These are phyloP conservation scores for Nissolia schottii DNA, from an alignment of 306 rosid species.

Conservation along the genomic window DNA sequence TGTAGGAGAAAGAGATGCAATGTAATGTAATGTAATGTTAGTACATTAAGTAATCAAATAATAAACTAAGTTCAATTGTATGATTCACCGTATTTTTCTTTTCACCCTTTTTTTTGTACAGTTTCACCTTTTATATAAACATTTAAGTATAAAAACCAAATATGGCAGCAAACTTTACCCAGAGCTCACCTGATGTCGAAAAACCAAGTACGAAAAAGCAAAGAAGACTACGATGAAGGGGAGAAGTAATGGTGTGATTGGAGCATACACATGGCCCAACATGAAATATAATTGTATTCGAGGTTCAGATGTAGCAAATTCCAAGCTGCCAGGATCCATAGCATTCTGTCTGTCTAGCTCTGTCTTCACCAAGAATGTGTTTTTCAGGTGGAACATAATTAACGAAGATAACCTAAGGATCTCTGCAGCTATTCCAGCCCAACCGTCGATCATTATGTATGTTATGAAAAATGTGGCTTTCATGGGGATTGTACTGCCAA, in stretches of 20 bases:
- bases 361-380: slow-evolving; percentile 83
- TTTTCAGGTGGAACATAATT: slow-evolving; percentile 66
- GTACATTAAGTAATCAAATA: not conserved
- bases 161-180: not conserved
- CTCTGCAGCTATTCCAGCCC: slow-evolving; percentile 92
- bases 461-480: slow-evolving; percentile 95
- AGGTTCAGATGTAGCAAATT: slow-evolving; percentile 74
- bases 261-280: slow-evolving; percentile 83
- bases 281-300: slow-evolving; percentile 80
- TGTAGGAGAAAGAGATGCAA: not conserved
- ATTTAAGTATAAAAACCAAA: not conserved
- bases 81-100: not conserved
- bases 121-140: not conserved
- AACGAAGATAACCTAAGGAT: slow-evolving; percentile 65
- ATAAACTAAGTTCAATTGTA: not conserved
- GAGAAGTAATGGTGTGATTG: slow-evolving; percentile 80
- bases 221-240: slow-evolving; percentile 85
- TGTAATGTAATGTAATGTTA: not conserved
- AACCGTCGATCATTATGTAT: slow-evolving; percentile 88
- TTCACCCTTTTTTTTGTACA: no score
- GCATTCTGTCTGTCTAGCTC: slow-evolving; percentile 73
- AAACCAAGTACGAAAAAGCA: slow-evolving; percentile 70
- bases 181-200: slow-evolving; percentile 76
- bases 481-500: slow-evolving; percentile 87
- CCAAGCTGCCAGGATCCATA: slow-evolving; percentile 78